Base-by-base conservation (phyloP, 176 grass and related monocot genomes). In the Tillandsia fasciculata region DNA sequence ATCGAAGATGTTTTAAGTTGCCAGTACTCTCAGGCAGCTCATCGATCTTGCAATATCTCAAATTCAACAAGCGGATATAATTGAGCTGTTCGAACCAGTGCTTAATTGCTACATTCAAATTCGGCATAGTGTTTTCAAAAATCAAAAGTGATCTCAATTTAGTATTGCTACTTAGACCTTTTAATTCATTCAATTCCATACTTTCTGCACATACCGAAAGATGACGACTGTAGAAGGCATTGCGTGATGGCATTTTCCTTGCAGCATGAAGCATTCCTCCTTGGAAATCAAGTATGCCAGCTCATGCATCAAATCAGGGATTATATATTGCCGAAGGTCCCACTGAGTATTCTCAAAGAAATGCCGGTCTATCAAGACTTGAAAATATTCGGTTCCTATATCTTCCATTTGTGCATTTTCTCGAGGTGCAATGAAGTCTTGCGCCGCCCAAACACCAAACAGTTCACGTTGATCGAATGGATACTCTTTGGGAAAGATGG, bases 271-370 rank as follows among this genome's bases (percentile, higher is more conserved):
- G 11, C 72, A 76, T 0, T 87, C 80, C 2, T 50, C 11, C 2
- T 74, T 54, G 15, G 72, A 80, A 3, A 87, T 70, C 13, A 28
- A 64, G 2, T 69, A 72, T 11, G 66, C 51, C 51, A 83, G 53
- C 13, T 87, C 85, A 68, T 83, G 76, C 3, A 87, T 53, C 77
- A 83, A 52, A 27, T 80, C 80, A 80, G 80, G 70, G 0, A 87
- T 80, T 22, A 76, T 11, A 59, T 76, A 87, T 28, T 0, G 0
- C 26, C 12, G 2, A n/a, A 1, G 0, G 1, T 0, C 8, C 11
- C 13, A 1, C 2, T 28, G 2, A 23, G 2, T 13, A 8, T 23
- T 17, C 0, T 48, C 5, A 8, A 51, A 1, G 2, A 83, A 84
- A 0, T 50, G 57, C 8, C 49, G 12, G 48, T 48, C 3, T 48